Conservation (phyloP, 108 stramenopile species). For the Poteriospumella lacustris region DNA sequence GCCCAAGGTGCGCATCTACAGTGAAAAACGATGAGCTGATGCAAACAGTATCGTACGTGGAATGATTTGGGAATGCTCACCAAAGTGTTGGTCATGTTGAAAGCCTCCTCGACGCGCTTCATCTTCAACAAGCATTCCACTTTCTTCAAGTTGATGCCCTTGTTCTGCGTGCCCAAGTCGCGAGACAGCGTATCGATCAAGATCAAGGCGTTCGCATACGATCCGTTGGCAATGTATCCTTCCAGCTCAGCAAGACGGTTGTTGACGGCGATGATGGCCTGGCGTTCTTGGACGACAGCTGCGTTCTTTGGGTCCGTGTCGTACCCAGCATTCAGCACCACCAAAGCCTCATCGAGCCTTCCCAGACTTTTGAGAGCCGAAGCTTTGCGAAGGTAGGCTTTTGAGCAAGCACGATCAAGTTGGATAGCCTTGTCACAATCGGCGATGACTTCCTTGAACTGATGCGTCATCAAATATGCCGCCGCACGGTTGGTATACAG, state of each 20-base stretch:
- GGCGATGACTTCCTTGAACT: neutral
- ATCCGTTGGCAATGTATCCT: neutral
- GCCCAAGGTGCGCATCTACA: neutral
- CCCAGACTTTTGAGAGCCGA: slow-evolving; percentile 18
- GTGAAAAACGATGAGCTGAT: neutral
- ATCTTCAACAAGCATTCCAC: neutral
- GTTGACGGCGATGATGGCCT: neutral
- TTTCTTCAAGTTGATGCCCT: neutral
- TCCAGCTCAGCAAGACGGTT: neutral
- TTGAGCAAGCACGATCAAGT: neutral
- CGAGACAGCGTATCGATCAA: neutral
- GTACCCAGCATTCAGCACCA: neutral
- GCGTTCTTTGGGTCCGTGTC: neutral
- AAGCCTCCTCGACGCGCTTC: neutral
- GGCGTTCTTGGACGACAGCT: neutral
- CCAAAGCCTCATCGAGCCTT: slow-evolving; percentile 16
- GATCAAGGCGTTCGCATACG: neutral
- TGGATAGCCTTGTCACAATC: slow-evolving; percentile 16
- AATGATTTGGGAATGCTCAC: neutral
- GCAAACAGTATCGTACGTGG: neutral
- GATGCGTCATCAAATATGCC: slow-evolving; percentile 13
- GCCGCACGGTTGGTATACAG: slow-evolving; percentile 23
- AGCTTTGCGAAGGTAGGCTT: slow-evolving; percentile 23
- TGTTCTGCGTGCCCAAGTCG: neutral
- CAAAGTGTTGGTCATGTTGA: neutral